Evolutionary conservation across 192 early-diverging fungal genomes (phyloP).

Genomic region (Mortierella antarctica): DNA sequence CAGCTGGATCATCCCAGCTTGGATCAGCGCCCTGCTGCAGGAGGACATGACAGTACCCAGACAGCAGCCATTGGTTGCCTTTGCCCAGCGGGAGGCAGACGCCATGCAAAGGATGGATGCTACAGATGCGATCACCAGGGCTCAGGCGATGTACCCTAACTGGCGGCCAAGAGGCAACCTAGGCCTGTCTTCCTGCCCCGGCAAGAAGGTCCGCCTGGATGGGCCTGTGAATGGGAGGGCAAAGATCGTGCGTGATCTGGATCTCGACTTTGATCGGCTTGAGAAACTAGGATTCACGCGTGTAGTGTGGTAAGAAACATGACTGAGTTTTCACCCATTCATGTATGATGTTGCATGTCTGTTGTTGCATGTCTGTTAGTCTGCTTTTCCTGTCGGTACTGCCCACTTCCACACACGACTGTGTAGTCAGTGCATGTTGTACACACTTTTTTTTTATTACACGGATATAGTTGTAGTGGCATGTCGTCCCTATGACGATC

Average conservation of each 20-base stretch:
- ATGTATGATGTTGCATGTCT: too few species aligned
- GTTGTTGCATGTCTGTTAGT: too few species aligned
- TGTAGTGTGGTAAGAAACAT: constrained; percentile 69
- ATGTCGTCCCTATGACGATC: too few species aligned
- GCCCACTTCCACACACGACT: too few species aligned
- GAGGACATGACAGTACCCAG: constrained; percentile 35
- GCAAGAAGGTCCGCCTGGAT: constrained; percentile 80
- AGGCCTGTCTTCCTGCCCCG: constrained; percentile 77
- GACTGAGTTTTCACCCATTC: too few species aligned
- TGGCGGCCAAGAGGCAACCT: constrained; percentile 68
- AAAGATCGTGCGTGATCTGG: constrained; percentile 75
- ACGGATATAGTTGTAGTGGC: too few species aligned
- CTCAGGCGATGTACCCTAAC: constrained; percentile 18
- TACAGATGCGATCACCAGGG: constrained; percentile 13
- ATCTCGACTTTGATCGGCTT: constrained; percentile 76
- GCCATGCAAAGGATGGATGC: constrained; percentile 11
- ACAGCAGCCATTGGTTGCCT: constrained; percentile 18
- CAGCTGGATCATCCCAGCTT: constrained; percentile 54
- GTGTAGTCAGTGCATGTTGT: too few species aligned
- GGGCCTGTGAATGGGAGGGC: constrained; percentile 79
- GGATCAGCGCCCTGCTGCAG: constrained; percentile 35
- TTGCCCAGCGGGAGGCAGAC: constrained; percentile 33
- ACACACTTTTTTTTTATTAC: too few species aligned
- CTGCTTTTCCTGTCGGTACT: too few species aligned
- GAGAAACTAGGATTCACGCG: constrained; percentile 63